These are phyloP conservation scores for Venturia pyrina DNA, from an alignment of 2,329 filamentous ascomycete species.

Conservation along the genomic window DNA sequence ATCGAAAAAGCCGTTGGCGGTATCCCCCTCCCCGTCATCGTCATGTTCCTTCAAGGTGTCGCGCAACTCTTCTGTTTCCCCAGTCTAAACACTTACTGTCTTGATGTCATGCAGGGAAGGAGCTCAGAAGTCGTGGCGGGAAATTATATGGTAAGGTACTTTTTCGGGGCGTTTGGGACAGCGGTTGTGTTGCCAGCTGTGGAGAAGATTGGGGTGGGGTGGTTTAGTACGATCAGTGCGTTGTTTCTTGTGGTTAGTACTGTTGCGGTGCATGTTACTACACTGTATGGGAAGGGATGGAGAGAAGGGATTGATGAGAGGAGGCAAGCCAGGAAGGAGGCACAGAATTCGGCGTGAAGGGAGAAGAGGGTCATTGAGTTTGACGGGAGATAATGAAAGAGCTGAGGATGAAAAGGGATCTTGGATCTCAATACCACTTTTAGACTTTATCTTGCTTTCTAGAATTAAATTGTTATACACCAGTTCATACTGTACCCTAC, in stretches of 20 bases:
- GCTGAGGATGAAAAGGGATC: no score
- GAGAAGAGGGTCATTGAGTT: no score
- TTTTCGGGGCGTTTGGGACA: conserved; percentile 61
- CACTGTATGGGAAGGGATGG: conserved; percentile 42
- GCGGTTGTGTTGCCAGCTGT: conserved; percentile 65
- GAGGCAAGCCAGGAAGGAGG: conserved; percentile 24
- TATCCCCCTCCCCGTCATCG: conserved; percentile 54
- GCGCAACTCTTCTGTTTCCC: conserved; percentile 69
- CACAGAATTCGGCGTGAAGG: neutral
- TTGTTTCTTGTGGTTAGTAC: conserved; percentile 43
- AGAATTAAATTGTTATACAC: no score
- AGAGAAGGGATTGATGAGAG: conserved; percentile 43
- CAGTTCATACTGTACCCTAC: no score
- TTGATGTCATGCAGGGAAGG: conserved; percentile 67
- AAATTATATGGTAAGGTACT: conserved; percentile 69
- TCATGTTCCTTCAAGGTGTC: conserved; percentile 65
- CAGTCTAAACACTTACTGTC: conserved; percentile 66
- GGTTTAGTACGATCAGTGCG: conserved; percentile 65
- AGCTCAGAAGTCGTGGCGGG: conserved; percentile 68
- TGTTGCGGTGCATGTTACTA: conserved; percentile 36
- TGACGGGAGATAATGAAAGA: no score
- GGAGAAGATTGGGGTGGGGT: conserved; percentile 66
- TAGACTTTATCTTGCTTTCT: no score
- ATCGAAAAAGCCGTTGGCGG: conserved; percentile 46
- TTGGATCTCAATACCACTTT: no score